phyloP scores from a whole-genome alignment of 352 stramenopile genomes.

The Thalassiosira ordinaria region DNA sequence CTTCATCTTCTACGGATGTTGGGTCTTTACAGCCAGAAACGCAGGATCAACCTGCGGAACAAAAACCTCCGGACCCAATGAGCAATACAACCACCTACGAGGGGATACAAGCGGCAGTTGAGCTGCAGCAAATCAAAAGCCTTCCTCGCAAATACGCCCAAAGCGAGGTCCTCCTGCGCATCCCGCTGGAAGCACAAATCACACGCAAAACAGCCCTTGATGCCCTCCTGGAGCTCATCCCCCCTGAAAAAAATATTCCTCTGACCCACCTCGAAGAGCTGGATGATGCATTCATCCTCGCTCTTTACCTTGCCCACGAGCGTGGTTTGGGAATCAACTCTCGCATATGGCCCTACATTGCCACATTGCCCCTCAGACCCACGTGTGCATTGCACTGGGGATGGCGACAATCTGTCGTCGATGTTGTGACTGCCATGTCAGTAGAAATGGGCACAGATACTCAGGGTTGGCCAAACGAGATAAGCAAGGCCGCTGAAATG shows the following conservation, averaged over 20 bases:
- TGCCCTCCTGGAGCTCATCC: conserved; percentile 60
- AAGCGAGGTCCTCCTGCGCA: conserved; percentile 74
- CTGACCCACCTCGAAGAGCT: conserved; percentile 62
- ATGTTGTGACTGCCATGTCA: conserved; percentile 65
- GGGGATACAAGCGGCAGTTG: conserved; percentile 34
- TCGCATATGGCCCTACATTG: conserved; percentile 78
- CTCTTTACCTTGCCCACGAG: conserved; percentile 79
- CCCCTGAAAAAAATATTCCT: conserved; percentile 47
- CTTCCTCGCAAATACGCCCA: conserved; percentile 48
- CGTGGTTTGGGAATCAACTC: conserved; percentile 63
- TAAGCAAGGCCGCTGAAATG: conserved; percentile 71
- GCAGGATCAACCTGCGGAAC: background rate
- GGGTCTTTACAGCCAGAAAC: background rate
- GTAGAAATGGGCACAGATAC: conserved; percentile 76
- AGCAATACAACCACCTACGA: conserved; percentile 36
- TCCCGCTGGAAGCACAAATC: conserved; percentile 81
- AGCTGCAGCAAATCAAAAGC: conserved; percentile 38
- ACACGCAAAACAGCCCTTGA: conserved; percentile 71
- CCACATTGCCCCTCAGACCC: conserved; percentile 65
- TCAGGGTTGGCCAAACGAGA: conserved; percentile 74
- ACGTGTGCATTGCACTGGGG: conserved; percentile 70
- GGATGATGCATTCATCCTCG: conserved; percentile 80
- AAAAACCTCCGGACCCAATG: conserved; percentile 9
- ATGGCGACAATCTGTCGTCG: conserved; percentile 69
- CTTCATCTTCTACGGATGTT: background rate